phyloP scores from a whole-genome alignment of 164 flowering plant genomes.

The Tetrastigma voinierianum region DNA sequence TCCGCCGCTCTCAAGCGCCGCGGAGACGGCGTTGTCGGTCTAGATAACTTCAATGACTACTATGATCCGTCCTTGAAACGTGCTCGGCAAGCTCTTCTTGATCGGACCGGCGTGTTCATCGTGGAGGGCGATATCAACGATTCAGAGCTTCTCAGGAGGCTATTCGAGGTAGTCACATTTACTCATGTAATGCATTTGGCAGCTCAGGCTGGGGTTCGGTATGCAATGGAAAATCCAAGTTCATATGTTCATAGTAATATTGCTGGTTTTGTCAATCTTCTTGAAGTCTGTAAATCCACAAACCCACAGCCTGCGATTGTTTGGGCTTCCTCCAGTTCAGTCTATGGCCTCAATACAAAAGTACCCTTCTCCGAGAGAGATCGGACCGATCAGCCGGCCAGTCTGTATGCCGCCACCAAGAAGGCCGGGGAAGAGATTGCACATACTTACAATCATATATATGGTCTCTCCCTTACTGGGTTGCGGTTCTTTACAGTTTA shows the following conservation, averaged over 20 bases:
- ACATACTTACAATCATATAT: conserved; percentile 81
- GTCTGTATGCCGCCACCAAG: conserved; percentile 92
- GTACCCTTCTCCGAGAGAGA: conserved; percentile 88
- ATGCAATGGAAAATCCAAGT: conserved; percentile 88
- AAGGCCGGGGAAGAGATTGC: conserved; percentile 94
- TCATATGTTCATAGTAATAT: conserved; percentile 91
- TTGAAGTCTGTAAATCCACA: conserved; percentile 77
- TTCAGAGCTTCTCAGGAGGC: conserved; percentile 47
- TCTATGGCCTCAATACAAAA: conserved; percentile 80
- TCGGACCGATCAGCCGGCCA: conserved; percentile 92
- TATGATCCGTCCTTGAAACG: conserved; percentile 76
- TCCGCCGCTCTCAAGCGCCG: conserved; percentile 73
- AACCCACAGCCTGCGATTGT: conserved; percentile 93
- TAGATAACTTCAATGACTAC: conserved; percentile 83
- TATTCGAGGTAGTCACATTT: conserved; percentile 75
- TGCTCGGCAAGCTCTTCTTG: conserved; percentile 68
- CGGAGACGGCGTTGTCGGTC: conserved; percentile 87
- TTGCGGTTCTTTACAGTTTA: conserved; percentile 90
- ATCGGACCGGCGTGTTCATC: conserved; percentile 65
- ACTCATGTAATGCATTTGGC: conserved; percentile 94
- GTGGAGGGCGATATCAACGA: conserved; percentile 93
- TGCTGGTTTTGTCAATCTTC: conserved; percentile 76
- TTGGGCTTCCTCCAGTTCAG: conserved; percentile 93
- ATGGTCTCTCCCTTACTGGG: conserved; percentile 88
- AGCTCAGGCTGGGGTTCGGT: conserved; percentile 94